Percentiles rank a stretch among this genome's conserved stretches.
Evolutionary conservation across 768 basidiomycete species (phyloP).

Genomic region (Suillus spraguei): DNA sequence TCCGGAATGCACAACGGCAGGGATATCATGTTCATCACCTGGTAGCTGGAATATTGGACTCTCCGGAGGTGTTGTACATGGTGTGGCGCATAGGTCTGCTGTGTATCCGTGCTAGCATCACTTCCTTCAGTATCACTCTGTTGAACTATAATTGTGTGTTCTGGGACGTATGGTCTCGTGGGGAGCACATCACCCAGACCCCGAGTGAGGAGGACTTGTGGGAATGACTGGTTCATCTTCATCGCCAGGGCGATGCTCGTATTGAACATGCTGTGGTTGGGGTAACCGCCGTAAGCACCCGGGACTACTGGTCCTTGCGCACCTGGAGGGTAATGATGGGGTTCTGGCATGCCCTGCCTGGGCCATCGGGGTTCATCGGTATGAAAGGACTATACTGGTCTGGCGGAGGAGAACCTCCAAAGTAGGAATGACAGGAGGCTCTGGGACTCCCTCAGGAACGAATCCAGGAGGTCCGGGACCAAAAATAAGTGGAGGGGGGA

Average conservation of each 20-base stretch:
- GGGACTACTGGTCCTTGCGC: constrained; percentile 41
- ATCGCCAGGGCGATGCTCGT: constrained; percentile 13
- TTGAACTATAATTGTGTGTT: constrained; percentile 5
- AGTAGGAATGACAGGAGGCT: constrained; percentile 27
- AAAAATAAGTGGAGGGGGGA: constrained; percentile 21
- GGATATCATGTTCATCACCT: constrained; percentile 6
- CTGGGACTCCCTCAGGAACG: constrained; percentile 19
- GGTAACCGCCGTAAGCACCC: constrained; percentile 9
- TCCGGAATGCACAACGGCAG: constrained; percentile 20
- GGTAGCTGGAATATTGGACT: background rate
- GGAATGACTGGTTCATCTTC: constrained; percentile 27
- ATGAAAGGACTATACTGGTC: constrained; percentile 25
- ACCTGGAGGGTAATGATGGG: constrained; percentile 22
- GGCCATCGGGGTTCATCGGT: constrained; percentile 19
- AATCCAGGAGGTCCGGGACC: constrained; percentile 26
- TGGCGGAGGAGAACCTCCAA: constrained; percentile 11
- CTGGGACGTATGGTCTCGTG: constrained; percentile 14
- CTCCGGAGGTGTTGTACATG: background rate
- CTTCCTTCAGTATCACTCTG: background rate
- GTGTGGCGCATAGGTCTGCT: background rate
- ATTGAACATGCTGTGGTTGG: constrained; percentile 8
- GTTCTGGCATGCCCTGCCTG: constrained; percentile 27
- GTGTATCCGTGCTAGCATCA: background rate
- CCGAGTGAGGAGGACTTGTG: background rate
- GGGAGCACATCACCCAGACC: background rate